phyloP scores from a whole-genome alignment of 805 yeast genomes.

The Ogataea polymorpha region DNA sequence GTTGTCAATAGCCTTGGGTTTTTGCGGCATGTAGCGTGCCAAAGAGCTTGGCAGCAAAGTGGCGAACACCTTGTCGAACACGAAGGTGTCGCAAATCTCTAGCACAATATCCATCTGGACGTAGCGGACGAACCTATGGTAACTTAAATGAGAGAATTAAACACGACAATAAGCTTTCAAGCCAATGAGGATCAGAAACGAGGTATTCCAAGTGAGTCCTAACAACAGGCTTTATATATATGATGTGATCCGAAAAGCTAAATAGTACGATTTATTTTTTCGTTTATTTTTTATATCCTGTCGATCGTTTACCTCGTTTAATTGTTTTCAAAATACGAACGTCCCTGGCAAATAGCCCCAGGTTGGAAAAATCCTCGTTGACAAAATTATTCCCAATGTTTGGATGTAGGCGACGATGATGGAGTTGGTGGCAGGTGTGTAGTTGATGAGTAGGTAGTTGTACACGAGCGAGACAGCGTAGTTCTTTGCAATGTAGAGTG shows the following conservation, averaged over 20 bases:
- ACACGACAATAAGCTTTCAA: not conserved
- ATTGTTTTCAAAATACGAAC: not conserved
- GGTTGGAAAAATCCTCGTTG: not conserved
- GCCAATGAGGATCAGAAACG: not conserved
- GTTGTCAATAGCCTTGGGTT: constrained; percentile 25
- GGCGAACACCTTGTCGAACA: constrained; percentile 76
- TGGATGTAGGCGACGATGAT: not conserved
- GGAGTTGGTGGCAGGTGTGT: not conserved
- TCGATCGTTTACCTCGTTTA: constrained; percentile 21
- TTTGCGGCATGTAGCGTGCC: constrained; percentile 31
- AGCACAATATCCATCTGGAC: constrained; percentile 81
- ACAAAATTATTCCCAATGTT: not conserved
- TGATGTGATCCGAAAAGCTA: constrained; percentile 1
- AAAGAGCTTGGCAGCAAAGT: constrained; percentile 58
- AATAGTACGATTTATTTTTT: constrained; percentile 17
- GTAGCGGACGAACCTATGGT: constrained; percentile 10
- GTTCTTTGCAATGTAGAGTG: not conserved
- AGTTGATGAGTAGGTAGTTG: not conserved
- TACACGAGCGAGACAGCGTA: not conserved
- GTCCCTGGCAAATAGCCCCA: not conserved
- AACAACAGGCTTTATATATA: not conserved
- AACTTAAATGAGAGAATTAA: not conserved
- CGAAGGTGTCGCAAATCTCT: constrained; percentile 70
- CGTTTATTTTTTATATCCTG: constrained; percentile 8
- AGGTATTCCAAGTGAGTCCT: not conserved